Percentiles rank a stretch among this genome's conserved stretches.
phyloP scores from a whole-genome alignment of 306 rosid species.

The Benincasa hispida region DNA sequence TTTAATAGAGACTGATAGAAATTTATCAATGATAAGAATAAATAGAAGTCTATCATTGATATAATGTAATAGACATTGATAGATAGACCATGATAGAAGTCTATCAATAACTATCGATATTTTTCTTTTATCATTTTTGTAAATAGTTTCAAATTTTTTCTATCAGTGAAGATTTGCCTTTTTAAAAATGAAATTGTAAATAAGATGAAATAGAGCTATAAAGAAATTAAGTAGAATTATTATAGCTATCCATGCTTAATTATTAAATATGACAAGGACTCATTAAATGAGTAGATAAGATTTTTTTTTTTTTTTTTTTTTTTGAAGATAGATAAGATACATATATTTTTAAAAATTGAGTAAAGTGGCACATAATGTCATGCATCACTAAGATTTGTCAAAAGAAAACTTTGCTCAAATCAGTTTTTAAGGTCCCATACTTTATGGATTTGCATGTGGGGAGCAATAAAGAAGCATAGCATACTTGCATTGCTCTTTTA shows the following conservation, averaged over 20 bases:
- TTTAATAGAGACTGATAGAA: no score
- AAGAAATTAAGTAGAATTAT: neutral
- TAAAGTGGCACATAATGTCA: neutral
- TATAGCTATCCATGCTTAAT: neutral
- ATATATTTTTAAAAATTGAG: neutral
- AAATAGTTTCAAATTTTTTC: no score
- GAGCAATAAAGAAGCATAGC: slow-evolving; percentile 15
- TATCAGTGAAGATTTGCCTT: no score
- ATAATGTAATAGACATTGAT: no score
- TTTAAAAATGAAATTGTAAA: no score
- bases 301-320: neutral
- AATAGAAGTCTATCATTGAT: no score
- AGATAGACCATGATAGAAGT: no score
- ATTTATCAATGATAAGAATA: no score
- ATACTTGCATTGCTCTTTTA: neutral
- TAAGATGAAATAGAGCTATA: neutral
- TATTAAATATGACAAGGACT: neutral
- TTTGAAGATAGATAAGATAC: neutral
- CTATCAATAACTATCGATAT: no score
- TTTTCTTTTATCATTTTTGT: no score
- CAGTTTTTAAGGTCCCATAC: slow-evolving; percentile 2
- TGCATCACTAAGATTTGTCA: neutral
- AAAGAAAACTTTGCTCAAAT: neutral
- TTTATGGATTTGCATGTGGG: slow-evolving; percentile 37
- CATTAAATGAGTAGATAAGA: neutral